Evolutionary conservation across 352 stramenopile genomes (phyloP).

Genomic region (Peronosclerospora sorghi): DNA sequence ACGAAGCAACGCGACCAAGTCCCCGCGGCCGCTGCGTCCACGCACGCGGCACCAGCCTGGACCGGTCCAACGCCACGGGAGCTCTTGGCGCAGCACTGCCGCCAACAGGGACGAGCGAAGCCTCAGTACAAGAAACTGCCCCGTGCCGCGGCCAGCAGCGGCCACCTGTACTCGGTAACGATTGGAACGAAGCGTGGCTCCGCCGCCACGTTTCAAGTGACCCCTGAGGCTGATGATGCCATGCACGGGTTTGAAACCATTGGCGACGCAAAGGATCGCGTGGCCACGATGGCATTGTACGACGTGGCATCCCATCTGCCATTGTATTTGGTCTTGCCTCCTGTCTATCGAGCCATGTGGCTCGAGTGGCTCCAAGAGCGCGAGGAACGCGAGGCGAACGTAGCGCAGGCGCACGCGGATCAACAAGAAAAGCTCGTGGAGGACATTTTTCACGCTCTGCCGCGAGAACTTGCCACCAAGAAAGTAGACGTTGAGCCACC

Average conservation of each 20-base stretch:
- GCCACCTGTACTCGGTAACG: constrained; percentile 44
- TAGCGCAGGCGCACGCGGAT: constrained; percentile 25
- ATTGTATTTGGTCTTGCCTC: constrained; percentile 84
- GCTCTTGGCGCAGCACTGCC: constrained; percentile 82
- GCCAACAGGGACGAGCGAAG: constrained; percentile 71
- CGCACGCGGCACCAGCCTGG: constrained; percentile 22
- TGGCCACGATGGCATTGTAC: constrained; percentile 85
- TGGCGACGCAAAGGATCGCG: constrained; percentile 57
- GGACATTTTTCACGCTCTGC: constrained; percentile 35
- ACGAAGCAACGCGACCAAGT: constrained; percentile 24
- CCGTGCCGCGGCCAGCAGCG: constrained; percentile 9
- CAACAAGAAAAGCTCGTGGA: constrained; percentile 46
- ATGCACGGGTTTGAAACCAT: constrained; percentile 43
- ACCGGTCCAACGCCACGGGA: constrained; percentile 81
- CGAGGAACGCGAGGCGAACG: constrained; percentile 23
- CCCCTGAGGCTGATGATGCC: constrained; percentile 26
- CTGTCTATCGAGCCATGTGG: constrained; percentile 85
- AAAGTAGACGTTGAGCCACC: constrained; percentile 9
- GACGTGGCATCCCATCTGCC: constrained; percentile 69
- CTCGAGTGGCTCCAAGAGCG: constrained; percentile 41
- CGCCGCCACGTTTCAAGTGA: too few species aligned
- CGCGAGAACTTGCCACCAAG: constrained; percentile 39
- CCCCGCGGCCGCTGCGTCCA: constrained; percentile 10
- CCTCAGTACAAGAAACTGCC: constrained; percentile 66
- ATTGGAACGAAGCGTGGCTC: constrained; percentile 33